Evolutionary conservation across 805 yeast genomes (phyloP).

Genomic region (Wickerhamiella dianesei): DNA sequence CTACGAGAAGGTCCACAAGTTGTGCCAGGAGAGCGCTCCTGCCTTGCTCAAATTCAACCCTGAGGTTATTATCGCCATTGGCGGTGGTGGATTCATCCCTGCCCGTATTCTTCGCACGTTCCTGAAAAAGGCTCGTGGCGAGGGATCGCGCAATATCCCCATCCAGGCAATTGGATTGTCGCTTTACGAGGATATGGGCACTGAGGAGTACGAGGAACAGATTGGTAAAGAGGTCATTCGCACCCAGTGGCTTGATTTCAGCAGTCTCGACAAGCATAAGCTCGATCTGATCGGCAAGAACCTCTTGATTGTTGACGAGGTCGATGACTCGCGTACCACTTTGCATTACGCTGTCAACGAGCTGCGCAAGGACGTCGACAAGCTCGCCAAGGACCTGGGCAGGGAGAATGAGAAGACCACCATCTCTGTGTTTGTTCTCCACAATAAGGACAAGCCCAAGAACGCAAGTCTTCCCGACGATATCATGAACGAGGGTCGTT

Average conservation of each 20-base stretch:
- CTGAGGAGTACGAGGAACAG: slow-evolving; percentile 34
- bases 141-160: slow-evolving; percentile 64
- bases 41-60: slow-evolving; percentile 55
- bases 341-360: slow-evolving; percentile 72
- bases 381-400: slow-evolving; percentile 46
- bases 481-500: slow-evolving; percentile 49
- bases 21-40: slow-evolving; percentile 56
- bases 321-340: slow-evolving; percentile 85
- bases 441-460: slow-evolving; percentile 72
- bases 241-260: slow-evolving; percentile 84
- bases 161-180: slow-evolving; percentile 92
- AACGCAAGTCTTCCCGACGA: slow-evolving; percentile 55
- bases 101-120: slow-evolving; percentile 92
- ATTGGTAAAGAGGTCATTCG: slow-evolving; percentile 73
- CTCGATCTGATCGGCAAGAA: slow-evolving; percentile 71
- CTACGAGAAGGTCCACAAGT: slow-evolving; percentile 70
- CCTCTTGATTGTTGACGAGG: slow-evolving; percentile 75
- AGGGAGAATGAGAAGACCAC: slow-evolving; percentile 47
- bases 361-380: slow-evolving; percentile 49
- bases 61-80: slow-evolving; percentile 86
- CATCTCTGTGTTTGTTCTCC: slow-evolving; percentile 67
- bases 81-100: slow-evolving; percentile 94
- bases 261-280: slow-evolving; percentile 52
- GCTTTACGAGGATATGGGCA: slow-evolving; percentile 67
- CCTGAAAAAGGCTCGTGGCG: slow-evolving; percentile 38